These are phyloP conservation scores for Elsinoe arachidis DNA, from an alignment of 2,329 filamentous ascomycete species.

Conservation along the genomic window DNA sequence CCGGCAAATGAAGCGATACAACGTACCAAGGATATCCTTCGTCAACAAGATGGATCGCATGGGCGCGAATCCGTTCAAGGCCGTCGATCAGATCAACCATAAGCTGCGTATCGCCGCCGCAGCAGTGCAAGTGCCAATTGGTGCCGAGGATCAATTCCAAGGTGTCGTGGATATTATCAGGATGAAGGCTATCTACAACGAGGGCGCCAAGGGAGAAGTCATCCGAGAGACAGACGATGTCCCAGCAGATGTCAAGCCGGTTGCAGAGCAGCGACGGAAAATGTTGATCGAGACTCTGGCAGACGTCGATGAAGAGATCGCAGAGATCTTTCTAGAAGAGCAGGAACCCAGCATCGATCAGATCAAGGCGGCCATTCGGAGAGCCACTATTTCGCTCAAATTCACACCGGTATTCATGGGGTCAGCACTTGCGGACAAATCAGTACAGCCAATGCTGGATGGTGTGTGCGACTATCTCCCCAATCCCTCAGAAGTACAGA, in stretches of 20 bases:
- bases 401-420: conserved; percentile 97
- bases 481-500: conserved; percentile 81
- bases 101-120: conserved; percentile 91
- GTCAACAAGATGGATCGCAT: conserved; percentile 99
- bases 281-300: conserved; percentile 89
- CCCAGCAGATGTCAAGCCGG: conserved; percentile 64
- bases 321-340: conserved; percentile 88
- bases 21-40: conserved; percentile 89
- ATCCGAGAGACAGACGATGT: conserved; percentile 71
- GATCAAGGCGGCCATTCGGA: conserved; percentile 84
- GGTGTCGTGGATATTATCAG: conserved; percentile 87
- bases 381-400: conserved; percentile 78
- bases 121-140: conserved; percentile 90
- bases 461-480: conserved; percentile 93
- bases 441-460: conserved; percentile 92
- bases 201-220: conserved; percentile 68
- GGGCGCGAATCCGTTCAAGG: conserved; percentile 97
- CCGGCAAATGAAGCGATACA: conserved; percentile 97
- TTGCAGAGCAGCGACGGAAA: conserved; percentile 73
- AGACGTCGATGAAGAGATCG: conserved; percentile 96
- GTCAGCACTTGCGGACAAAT: conserved; percentile 88
- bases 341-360: conserved; percentile 67
- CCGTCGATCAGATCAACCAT: conserved; percentile 91
- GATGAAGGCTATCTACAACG: conserved; percentile 90
- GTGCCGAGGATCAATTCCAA: conserved; percentile 80